A percentile compares a stretch with the other conserved stretches of the same genome.
phyloP scores from a whole-genome alignment of 1,139 yeast species.

The Lipomyces yarrowii region DNA sequence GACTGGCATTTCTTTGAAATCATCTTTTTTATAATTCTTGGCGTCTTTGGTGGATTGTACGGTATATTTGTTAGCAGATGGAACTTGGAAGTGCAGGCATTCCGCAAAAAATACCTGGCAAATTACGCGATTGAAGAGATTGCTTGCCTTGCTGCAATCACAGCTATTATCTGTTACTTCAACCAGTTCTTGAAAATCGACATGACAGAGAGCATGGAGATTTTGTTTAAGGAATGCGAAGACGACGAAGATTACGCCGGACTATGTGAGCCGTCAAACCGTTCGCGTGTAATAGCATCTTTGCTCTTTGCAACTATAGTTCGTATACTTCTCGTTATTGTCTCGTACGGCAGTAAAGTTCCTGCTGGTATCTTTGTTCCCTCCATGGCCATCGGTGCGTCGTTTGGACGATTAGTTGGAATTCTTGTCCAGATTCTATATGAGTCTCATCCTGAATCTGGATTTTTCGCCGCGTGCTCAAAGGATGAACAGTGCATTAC shows the following conservation, averaged over 20 bases:
- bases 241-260: constrained; percentile 44
- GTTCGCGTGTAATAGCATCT: constrained; percentile 47
- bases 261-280: constrained; percentile 33
- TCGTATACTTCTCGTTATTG: constrained; percentile 69
- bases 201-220: constrained; percentile 95
- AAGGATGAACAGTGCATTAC: constrained; percentile 63
- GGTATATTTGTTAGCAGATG: constrained; percentile 81
- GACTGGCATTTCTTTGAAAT: constrained; percentile 88
- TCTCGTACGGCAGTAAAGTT: constrained; percentile 88
- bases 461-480: constrained; percentile 52
- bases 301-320: constrained; percentile 71
- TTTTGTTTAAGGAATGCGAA: constrained; percentile 83
- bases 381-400: constrained; percentile 95
- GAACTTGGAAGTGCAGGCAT: constrained; percentile 76
- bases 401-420: constrained; percentile 87
- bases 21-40: constrained; percentile 75
- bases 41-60: constrained; percentile 88
- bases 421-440: constrained; percentile 63
- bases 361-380: constrained; percentile 98
- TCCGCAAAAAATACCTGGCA: constrained; percentile 69
- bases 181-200: constrained; percentile 80
- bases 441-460: constrained; percentile 47
- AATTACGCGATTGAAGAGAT: constrained; percentile 72
- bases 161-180: constrained; percentile 79
- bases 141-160: constrained; percentile 61